Evolutionary conservation across 106 monocot genomes (phyloP).

Genomic region (Phalaenopsis equestris): DNA sequence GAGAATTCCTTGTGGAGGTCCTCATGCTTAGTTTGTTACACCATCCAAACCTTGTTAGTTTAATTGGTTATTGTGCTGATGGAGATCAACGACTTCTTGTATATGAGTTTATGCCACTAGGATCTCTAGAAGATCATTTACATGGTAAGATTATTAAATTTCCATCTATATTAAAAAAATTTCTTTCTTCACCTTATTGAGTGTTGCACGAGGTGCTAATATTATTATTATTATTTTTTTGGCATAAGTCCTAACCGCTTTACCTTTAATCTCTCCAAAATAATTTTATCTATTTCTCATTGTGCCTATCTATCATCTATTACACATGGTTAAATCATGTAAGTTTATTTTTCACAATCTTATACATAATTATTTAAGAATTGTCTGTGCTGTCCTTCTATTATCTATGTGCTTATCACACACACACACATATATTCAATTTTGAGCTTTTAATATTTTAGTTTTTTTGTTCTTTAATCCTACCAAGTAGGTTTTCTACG

Average conservation of each 20-base stretch:
- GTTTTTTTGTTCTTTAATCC: too few relatives aligned
- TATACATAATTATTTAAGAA: neutral
- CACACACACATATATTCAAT: neutral
- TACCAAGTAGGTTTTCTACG: too few relatives aligned
- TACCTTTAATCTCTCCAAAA: neutral
- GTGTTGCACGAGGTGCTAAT: neutral
- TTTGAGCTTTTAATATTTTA: too few relatives aligned
- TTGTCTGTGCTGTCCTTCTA: neutral
- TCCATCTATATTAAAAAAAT: neutral
- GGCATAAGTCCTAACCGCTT: neutral
- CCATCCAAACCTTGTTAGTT: slow-evolving; percentile 31
- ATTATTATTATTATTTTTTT: neutral
- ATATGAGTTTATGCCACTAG: slow-evolving; percentile 37
- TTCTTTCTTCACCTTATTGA: neutral
- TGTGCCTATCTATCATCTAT: neutral
- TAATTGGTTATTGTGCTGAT: slow-evolving; percentile 39
- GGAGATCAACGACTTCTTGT: slow-evolving; percentile 40
- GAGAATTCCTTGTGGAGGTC: slow-evolving; percentile 42
- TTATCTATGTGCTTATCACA: neutral
- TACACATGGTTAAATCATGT: neutral
- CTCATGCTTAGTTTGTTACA: slow-evolving; percentile 42
- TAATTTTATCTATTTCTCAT: slow-evolving; percentile 2
- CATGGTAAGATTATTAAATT: slow-evolving; percentile 16
- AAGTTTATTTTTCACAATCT: neutral
- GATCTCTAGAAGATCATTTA: slow-evolving; percentile 42